These are phyloP conservation scores for Theobroma grandiflorum DNA, from an alignment of 441 rosid genomes.

Conservation along the genomic window DNA sequence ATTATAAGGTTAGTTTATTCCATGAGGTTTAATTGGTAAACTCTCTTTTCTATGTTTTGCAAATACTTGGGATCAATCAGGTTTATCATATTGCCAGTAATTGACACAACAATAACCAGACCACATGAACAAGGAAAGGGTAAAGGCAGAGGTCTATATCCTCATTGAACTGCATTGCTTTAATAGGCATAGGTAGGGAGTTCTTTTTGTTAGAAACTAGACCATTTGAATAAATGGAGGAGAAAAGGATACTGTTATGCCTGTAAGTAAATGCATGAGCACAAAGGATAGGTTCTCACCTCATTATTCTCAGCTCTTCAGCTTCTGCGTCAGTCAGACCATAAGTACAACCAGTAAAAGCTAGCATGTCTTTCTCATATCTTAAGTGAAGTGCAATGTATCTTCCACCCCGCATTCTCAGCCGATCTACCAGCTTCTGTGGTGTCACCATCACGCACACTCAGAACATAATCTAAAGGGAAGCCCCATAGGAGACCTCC, in stretches of 20 bases:
- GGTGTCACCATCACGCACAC: slow-evolving; percentile 87
- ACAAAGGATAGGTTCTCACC: slow-evolving; percentile 55
- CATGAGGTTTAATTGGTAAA: neutral
- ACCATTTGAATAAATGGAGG: neutral
- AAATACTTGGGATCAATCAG: neutral
- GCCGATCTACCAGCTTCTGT: slow-evolving; percentile 97
- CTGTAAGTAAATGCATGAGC: slow-evolving; percentile 3
- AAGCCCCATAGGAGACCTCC: slow-evolving; percentile 92
- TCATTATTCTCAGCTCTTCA: slow-evolving; percentile 78
- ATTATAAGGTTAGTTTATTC: slow-evolving; percentile 10
- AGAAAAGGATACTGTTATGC: slow-evolving; percentile 5
- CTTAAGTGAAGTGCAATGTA: slow-evolving; percentile 93
- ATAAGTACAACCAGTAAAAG: slow-evolving; percentile 93
- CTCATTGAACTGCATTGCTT: neutral
- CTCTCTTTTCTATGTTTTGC: neutral
- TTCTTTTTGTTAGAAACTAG: slow-evolving; percentile 8
- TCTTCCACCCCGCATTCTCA: slow-evolving; percentile 70
- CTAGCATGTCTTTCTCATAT: slow-evolving; percentile 97
- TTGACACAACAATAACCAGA: neutral
- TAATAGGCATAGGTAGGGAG: neutral
- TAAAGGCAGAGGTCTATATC: neutral
- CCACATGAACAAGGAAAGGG: neutral
- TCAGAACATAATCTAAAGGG: slow-evolving; percentile 92
- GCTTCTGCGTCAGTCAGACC: slow-evolving; percentile 85
- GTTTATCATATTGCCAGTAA: too few relatives aligned